Evolutionary conservation across 257 asterid genomes (phyloP), one percentile per base, ranked within the genome.

Genomic region (Oldenlandia corymbosa): DNA sequence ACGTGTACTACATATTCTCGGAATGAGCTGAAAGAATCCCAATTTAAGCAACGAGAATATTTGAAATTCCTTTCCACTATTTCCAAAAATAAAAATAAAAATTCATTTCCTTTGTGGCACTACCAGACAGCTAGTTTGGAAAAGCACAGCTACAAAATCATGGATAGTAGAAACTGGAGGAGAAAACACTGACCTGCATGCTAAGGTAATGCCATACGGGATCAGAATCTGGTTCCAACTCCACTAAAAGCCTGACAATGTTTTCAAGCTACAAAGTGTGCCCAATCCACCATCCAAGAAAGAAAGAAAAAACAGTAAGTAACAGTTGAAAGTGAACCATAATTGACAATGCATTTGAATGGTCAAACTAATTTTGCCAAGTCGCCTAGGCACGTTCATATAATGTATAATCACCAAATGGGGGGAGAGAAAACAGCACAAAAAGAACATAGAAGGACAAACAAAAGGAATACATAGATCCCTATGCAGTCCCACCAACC

Each of bases 221-320:
- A 85, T 92, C 97, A 21, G 97, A 83, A 71, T 86, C 98, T 26
- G 98, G 95, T 61, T 92, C 98, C 78, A 92, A 92, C 84, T 92
- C 98, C 93, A 85, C 67, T 60, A 92, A 76, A 77, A 88, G 95
- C 67, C 98, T 86, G 77, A 88, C 95, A 12, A 79, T 83, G 78
- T 92, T 92, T 82, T 92, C 98, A 79, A 92, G 98, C 99, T 92
- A 72, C 87, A 87, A 12, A 69, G 85, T 68, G 64, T 74, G 76
- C 64, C 71, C 78, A 67, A 66, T 71, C 45, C 58, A 76, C 32
- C 37, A 31, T n/a, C n/a, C 45, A 27, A 59, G 43, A 5, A 49
- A 12, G 7, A n/a, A 31, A 56, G 0, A 24, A 4, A 50, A 30
- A 5, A 47, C 2, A 51, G 20, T 53, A 45, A 24, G n/a, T 55